phyloP scores from a whole-genome alignment of 805 yeast genomes.

The Lachancea thermotolerans region DNA sequence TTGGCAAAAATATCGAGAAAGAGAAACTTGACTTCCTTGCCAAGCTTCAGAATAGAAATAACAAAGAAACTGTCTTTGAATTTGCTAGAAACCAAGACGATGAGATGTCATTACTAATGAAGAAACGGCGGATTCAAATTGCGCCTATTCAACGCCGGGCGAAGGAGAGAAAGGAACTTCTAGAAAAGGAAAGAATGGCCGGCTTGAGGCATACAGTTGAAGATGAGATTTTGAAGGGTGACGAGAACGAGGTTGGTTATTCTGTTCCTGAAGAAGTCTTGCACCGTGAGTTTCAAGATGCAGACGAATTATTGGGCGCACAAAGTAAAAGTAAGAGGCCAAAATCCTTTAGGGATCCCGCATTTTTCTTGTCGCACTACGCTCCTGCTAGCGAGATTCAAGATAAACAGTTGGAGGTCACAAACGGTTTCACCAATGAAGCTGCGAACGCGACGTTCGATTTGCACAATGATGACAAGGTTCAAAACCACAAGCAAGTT shows the following conservation, averaged over 20 bases:
- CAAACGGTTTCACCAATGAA: constrained; percentile 66
- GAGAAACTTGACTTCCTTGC: constrained; percentile 70
- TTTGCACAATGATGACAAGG: constrained; percentile 68
- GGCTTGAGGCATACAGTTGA: constrained; percentile 69
- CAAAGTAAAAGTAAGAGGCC: constrained; percentile 30
- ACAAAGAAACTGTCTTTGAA: constrained; percentile 92
- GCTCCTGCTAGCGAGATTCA: constrained; percentile 77
- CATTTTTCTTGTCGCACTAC: constrained; percentile 78
- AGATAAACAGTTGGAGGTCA: constrained; percentile 63
- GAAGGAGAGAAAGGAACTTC: constrained; percentile 55
- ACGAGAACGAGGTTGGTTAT: constrained; percentile 43
- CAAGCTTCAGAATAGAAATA: constrained; percentile 57
- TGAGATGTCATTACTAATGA: constrained; percentile 75
- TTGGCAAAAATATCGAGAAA: constrained; percentile 67
- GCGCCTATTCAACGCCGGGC: constrained; percentile 84
- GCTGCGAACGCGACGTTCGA: constrained; percentile 87
- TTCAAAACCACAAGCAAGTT: constrained; percentile 57
- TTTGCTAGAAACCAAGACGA: constrained; percentile 62
- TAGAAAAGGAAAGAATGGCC: constrained; percentile 67
- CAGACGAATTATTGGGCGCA: constrained; percentile 29
- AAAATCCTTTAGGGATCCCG: constrained; percentile 66
- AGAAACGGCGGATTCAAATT: constrained; percentile 73
- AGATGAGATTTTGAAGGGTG: constrained; percentile 59
- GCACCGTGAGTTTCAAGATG: constrained; percentile 36
- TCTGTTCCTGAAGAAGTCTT: constrained; percentile 38